Evolutionary conservation across 768 basidiomycete species (phyloP), one percentile per base, ranked within the genome.

Genomic region (Podaxis carcinomalis): DNA sequence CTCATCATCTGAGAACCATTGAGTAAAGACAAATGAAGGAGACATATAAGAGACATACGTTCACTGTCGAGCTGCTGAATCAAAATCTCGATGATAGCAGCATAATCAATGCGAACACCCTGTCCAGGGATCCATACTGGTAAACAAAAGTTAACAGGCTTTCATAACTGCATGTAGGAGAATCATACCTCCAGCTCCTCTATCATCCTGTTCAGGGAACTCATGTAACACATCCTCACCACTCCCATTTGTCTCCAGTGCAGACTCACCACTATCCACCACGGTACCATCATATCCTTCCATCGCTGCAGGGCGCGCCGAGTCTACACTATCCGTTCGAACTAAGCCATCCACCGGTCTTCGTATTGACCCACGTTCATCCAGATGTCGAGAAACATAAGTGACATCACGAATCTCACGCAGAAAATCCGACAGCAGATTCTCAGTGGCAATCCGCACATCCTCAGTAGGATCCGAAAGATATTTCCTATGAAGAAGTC

Each of bases 391-490:
- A 57, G 87, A 86, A 5, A 96, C 86, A 5, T 85, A 67, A 1
- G 90, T 91, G 39, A 97, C 88, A 57, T 93, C 90, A 7, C 87
- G 85, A 66, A 97, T 92, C 73, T 99, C 97, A 39, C 89, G 84
- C 46, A 98, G 78, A 66, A 98, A 94, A 64, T 95, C 93, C 5
- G 88, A 89, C 3, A 98, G 80, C 5, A 96, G 80, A 62, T 89
- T 90, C 70, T 97, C 93, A 5, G 96, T 95, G 11, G 92, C 92
- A 7, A 92, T 86, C 11, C 92, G 84, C 14, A 99, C 95, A 68
- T 99, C 96, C 67, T 92, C 89, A 1, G 88, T 95, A 0, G 94
- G 94, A 72, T 99, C 97, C 1, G 93, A 93, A 13, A 98, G 87
- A 71, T 98, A 99, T 77, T 91, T 94, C 65, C 95, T 96, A 68